A percentile compares a stretch with the other conserved stretches of the same genome.
Evolutionary conservation across 768 basidiomycete species (phyloP).

Genomic region (Mycena filopes): DNA sequence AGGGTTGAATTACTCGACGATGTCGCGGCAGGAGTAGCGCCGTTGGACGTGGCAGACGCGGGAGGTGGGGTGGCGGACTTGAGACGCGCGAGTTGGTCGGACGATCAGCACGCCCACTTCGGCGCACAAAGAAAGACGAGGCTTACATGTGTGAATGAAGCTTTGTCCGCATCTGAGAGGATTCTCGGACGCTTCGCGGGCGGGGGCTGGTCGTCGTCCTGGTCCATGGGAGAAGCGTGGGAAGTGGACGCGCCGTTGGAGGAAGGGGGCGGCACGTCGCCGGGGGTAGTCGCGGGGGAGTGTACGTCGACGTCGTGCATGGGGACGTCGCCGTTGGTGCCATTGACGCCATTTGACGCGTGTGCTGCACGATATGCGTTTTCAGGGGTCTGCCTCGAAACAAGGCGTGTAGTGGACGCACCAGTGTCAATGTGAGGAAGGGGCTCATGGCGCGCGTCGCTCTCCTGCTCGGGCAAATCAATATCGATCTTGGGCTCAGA

Average conservation of each 20-base stretch:
- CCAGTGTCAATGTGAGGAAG: slow-evolving; percentile 65
- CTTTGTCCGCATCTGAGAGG: slow-evolving; percentile 80
- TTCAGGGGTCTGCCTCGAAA: slow-evolving; percentile 35
- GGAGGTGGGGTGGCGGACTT: slow-evolving; percentile 85
- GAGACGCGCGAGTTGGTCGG: slow-evolving; percentile 45
- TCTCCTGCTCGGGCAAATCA: slow-evolving; percentile 71
- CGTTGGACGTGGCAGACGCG: slow-evolving; percentile 56
- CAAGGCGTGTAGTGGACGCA: slow-evolving; percentile 46
- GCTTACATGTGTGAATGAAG: slow-evolving; percentile 80
- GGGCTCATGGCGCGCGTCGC: slow-evolving; percentile 72
- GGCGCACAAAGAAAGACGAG: slow-evolving; percentile 58
- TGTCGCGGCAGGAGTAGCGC: slow-evolving; percentile 49
- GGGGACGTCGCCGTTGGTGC: slow-evolving; percentile 47
- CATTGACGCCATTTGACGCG: slow-evolving; percentile 54
- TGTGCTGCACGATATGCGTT: slow-evolving; percentile 38
- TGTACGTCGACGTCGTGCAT: slow-evolving; percentile 54
- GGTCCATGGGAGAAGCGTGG: slow-evolving; percentile 50
- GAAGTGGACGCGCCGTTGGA: slow-evolving; percentile 50
- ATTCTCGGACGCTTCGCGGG: slow-evolving; percentile 86
- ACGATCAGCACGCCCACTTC: slow-evolving; percentile 64
- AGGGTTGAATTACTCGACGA: slow-evolving; percentile 54
- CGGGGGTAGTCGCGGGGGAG: slow-evolving; percentile 53
- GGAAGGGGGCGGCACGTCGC: slow-evolving; percentile 47
- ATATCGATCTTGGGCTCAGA: slow-evolving; percentile 72
- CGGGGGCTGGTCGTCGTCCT: slow-evolving; percentile 75